Evolutionary conservation across 371 early-diverging fungal species (phyloP), one percentile per base, ranked within the genome.

Genomic region (Massospora cicadina): DNA sequence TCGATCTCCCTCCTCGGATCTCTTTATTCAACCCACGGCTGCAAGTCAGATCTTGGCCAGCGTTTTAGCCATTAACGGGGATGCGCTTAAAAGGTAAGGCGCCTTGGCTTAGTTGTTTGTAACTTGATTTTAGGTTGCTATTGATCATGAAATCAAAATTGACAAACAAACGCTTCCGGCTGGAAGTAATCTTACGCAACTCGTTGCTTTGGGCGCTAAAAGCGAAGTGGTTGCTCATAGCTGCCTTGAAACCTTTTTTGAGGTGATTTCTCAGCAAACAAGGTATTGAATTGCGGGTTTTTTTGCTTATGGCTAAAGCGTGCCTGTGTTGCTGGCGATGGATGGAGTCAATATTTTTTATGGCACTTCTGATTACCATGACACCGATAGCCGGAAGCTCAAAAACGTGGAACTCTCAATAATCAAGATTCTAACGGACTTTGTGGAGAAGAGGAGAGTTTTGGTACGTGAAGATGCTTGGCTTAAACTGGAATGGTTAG

Each of bases 321-420:
- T 63, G 54, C 53, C 53, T 27, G 63, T 63, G 5, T 33, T 63
- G 21, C 7, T 63, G 7, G 63, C 63, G 2, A 63, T 63, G 26
- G 63, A 63, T 54, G 54, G 55, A 25, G 29, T 63, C 55, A 63
- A 63, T 54, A 17, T 17, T 7, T 26, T 63, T 2, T 54, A 33
- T 54, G 63, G 63, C 7, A 54, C 53, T 24, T 54, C 63, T 17
- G 63, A 43, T 23, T 63, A 63, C 55, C 55, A 28, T 25, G 25
- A 31, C 29, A 53, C 24, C 10, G 55, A 63, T 3, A 63, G 55
- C 28, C 17, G 55, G 30, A 3, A 23, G n/a, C 25, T 63, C 7
- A 24, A 31, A 25, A 10, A 30, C 26, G 55, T 13, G n/a, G 54
- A 63, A 43, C 29, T 54, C 5, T 30, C n/a, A 10, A 13, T 63